Percentiles rank a stretch among this genome's conserved stretches.
Evolutionary conservation across 768 basidiomycete species (phyloP).

Genomic region (Solioccasus polychromus): DNA sequence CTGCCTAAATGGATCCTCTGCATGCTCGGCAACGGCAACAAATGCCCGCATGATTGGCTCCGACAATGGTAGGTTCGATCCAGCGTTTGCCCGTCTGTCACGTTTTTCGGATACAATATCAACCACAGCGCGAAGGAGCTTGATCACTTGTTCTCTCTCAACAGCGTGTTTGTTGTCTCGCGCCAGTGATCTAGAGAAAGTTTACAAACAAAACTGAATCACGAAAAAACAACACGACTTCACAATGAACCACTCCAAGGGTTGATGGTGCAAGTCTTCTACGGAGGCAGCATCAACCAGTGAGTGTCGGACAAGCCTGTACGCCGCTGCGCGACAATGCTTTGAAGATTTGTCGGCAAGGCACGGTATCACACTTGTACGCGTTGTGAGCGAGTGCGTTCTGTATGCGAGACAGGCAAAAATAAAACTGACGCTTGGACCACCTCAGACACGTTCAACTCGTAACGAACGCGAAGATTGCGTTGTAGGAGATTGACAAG

Average conservation of each 20-base stretch:
- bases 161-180: conserved; percentile 79
- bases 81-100: conserved; percentile 38
- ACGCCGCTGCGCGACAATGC: conserved; percentile 76
- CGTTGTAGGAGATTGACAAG: conserved; percentile 65
- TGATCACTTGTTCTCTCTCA: conserved; percentile 91
- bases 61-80: conserved; percentile 54
- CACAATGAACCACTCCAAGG: conserved; percentile 88
- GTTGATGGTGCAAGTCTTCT: conserved; percentile 54
- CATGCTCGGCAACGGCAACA: conserved; percentile 90
- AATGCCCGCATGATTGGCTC: conserved; percentile 81
- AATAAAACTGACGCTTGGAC: conserved; percentile 62
- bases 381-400: conserved; percentile 8
- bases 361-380: conserved; percentile 68
- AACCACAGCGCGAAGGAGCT: conserved; percentile 80
- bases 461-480: conserved; percentile 72
- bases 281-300: conserved; percentile 75
- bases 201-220: conserved; percentile 1
- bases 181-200: conserved; percentile 61
- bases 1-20: conserved; percentile 83
- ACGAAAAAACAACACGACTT: conserved; percentile 49
- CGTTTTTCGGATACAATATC: conserved; percentile 66
- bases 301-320: conserved; percentile 77
- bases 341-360: conserved; percentile 74
- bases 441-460: conserved; percentile 66
- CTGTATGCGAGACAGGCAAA: conserved; percentile 1